Conservation (phyloP, 768 basidiomycete species). For the Macrolepiota dolichaula region DNA sequence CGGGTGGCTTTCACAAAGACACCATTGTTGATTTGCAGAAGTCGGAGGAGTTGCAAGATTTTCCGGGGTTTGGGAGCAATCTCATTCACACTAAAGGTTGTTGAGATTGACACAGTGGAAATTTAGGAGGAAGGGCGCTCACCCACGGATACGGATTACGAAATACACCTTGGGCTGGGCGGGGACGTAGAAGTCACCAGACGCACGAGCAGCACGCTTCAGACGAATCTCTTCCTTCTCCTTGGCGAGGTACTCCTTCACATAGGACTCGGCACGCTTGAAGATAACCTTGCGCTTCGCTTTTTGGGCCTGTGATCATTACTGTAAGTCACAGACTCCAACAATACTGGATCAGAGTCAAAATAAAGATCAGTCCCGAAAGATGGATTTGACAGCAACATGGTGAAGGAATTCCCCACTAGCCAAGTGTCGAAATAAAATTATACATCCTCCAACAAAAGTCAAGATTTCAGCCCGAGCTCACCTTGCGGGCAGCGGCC, state of each 20-base stretch:
- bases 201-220: constrained; percentile 86
- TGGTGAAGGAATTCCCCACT: constrained; percentile 43
- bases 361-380: constrained; percentile 72
- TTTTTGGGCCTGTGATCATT: constrained; percentile 62
- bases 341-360: constrained; percentile 9
- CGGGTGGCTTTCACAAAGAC: constrained; percentile 96
- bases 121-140: constrained; percentile 24
- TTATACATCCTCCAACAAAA: constrained; percentile 75
- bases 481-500: constrained; percentile 84
- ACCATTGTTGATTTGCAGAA: constrained; percentile 99
- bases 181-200: constrained; percentile 97
- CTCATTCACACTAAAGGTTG: constrained; percentile 85
- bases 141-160: constrained; percentile 96
- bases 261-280: constrained; percentile 98
- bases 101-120: constrained; percentile 8
- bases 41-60: constrained; percentile 96
- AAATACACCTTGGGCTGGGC: constrained; percentile 98
- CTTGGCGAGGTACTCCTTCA: constrained; percentile 90
- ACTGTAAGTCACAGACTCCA: constrained; percentile 13
- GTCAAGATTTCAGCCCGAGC: constrained; percentile 20
- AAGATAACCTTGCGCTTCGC: constrained; percentile 97
- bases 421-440: constrained; percentile 73
- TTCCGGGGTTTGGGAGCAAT: constrained; percentile 99
- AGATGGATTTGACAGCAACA: constrained; percentile 90
- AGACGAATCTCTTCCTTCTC: constrained; percentile 97